Percentiles rank a stretch among this genome's conserved stretches.
Conservation (phyloP, 805 yeast species). For the Naumovozyma castellii region DNA sequence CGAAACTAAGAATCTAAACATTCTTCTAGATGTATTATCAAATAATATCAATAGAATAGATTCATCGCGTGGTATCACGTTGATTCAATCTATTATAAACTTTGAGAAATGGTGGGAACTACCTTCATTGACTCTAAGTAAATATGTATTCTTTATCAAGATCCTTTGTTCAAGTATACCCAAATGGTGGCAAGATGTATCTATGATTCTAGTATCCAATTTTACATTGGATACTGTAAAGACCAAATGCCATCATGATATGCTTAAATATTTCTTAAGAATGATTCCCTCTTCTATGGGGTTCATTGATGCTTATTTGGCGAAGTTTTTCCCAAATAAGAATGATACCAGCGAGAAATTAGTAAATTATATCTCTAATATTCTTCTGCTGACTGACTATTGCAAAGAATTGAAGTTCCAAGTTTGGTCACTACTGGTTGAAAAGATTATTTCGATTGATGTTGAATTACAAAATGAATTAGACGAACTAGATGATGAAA, state of each 20-base stretch:
- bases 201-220: constrained; percentile 53
- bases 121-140: constrained; percentile 36
- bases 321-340: constrained; percentile 70
- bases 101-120: constrained; percentile 52
- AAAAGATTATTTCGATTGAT: constrained; percentile 75
- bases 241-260: constrained; percentile 49
- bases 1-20: constrained; percentile 40
- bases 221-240: constrained; percentile 34
- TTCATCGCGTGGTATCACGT: constrained; percentile 35
- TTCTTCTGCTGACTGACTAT: constrained; percentile 51
- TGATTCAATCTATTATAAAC: constrained; percentile 54
- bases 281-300: constrained; percentile 77
- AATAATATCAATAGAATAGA: constrained; percentile 63
- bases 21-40: constrained; percentile 49
- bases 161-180: constrained; percentile 81
- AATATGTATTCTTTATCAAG: constrained; percentile 61
- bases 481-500: constrained; percentile 75
- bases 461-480: constrained; percentile 84
- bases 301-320: constrained; percentile 49
- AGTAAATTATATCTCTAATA: constrained; percentile 56
- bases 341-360: constrained; percentile 45
- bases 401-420: constrained; percentile 66
- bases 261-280: constrained; percentile 53
- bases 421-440: constrained; percentile 74
- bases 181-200: constrained; percentile 83